Percentiles rank a stretch among this genome's conserved stretches.
These are phyloP conservation scores for Solanum sitiens DNA, from an alignment of 257 asterid genomes.

Conservation along the genomic window DNA sequence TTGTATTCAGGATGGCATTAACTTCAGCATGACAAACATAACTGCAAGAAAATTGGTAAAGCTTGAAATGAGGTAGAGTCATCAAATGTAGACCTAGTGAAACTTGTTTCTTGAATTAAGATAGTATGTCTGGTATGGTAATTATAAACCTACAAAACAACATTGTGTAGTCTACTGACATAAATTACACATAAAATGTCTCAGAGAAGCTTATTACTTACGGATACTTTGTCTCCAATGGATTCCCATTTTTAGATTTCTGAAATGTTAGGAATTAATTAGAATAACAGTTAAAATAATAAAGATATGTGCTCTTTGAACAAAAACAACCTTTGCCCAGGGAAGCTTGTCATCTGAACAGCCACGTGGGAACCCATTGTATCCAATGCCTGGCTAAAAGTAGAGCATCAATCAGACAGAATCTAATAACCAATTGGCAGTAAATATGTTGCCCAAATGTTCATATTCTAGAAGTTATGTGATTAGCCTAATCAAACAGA, in stretches of 20 bases:
- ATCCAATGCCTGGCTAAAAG: conserved; percentile 60
- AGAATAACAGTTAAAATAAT: not conserved
- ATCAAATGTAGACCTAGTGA: not conserved
- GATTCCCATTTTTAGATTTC: conserved; percentile 81
- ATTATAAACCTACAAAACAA: not conserved
- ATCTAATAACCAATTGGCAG: not conserved
- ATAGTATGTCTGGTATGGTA: not conserved
- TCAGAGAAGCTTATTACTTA: conserved; percentile 27
- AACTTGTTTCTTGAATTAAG: not conserved
- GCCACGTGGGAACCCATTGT: conserved; percentile 96
- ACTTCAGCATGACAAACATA: conserved; percentile 97
- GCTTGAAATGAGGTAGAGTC: not conserved
- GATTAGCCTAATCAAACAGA: not conserved
- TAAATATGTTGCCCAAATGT: not conserved
- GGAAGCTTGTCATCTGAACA: conserved; percentile 93
- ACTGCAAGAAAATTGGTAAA: conserved; percentile 23
- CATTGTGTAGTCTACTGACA: not conserved
- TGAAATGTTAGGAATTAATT: conserved; percentile 23
- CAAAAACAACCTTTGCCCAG: conserved; percentile 71
- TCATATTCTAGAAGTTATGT: not conserved
- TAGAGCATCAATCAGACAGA: conserved; percentile 5
- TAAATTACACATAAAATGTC: not conserved
- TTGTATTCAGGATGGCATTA: conserved; percentile 85
- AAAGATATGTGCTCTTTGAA: not conserved
- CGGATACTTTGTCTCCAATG: conserved; percentile 92